Evolutionary conservation across 2,329 filamentous ascomycete species (phyloP).

Genomic region (Botryotinia calthae): DNA sequence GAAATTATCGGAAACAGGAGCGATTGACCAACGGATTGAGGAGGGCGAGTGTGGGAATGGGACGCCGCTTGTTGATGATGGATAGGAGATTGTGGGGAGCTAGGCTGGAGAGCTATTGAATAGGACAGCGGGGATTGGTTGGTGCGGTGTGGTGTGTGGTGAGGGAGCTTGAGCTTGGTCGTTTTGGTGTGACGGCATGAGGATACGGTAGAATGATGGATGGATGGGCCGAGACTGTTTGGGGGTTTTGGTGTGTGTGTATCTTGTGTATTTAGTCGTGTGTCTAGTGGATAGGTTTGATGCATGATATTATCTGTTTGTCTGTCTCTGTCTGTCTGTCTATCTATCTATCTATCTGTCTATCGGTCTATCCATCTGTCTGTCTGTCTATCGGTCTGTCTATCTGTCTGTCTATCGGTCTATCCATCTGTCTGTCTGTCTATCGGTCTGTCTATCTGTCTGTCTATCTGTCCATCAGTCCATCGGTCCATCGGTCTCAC

Average conservation of each 20-base stretch:
- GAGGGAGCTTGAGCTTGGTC: background rate
- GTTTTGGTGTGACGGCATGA: background rate
- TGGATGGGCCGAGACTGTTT: slow-evolving; percentile 15
- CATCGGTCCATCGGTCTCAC: background rate
- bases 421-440: no score
- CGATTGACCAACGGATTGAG: background rate
- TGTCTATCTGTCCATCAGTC: no score
- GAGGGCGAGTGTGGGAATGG: background rate
- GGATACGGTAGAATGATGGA: background rate
- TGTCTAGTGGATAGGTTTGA: background rate
- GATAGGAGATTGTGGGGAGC: background rate
- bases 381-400: no score
- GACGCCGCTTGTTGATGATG: background rate
- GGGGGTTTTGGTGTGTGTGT: background rate
- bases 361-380: no score
- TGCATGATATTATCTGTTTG: background rate
- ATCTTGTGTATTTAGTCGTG: no score
- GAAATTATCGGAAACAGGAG: background rate
- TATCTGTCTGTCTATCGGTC: no score
- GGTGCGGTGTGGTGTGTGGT: background rate
- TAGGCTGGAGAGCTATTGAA: background rate
- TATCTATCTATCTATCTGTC: no score
- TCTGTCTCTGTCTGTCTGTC: no score
- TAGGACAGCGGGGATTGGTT: background rate
- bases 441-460: no score